Conservation (phyloP, 805 yeast species). For the Yamadazyma takamatsuzukensis region DNA sequence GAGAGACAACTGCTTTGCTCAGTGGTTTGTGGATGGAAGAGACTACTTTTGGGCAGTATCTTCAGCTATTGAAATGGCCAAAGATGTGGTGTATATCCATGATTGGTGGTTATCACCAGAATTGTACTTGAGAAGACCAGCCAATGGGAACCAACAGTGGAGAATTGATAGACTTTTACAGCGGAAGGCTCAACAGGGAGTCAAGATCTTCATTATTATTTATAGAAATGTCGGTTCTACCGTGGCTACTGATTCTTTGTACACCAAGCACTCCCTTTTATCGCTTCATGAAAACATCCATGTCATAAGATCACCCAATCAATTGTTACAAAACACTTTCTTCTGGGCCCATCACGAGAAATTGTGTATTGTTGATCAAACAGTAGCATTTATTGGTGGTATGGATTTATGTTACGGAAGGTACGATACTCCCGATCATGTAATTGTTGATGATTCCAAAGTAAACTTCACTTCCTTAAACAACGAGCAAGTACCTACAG, state of each 20-base stretch:
- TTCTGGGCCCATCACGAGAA: slow-evolving; percentile 99
- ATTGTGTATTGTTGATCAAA: slow-evolving; percentile 78
- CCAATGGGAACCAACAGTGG: slow-evolving; percentile 92
- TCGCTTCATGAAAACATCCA: slow-evolving; percentile 80
- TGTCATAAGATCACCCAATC: slow-evolving; percentile 93
- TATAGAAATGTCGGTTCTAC: slow-evolving; percentile 93
- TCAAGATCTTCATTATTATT: slow-evolving; percentile 84
- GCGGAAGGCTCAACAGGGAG: slow-evolving; percentile 91
- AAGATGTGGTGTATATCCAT: slow-evolving; percentile 88
- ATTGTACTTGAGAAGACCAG: slow-evolving; percentile 86
- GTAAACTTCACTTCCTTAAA: slow-evolving; percentile 30
- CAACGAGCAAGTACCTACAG: slow-evolving; percentile 24
- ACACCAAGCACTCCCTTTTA: slow-evolving; percentile 90
- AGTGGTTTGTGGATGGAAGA: slow-evolving; percentile 95
- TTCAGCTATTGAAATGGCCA: slow-evolving; percentile 88
- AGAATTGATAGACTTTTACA: slow-evolving; percentile 84
- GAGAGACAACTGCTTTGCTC: slow-evolving; percentile 79
- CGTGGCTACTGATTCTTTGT: slow-evolving; percentile 88
- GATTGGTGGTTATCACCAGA: slow-evolving; percentile 99
- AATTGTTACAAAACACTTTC: slow-evolving; percentile 83
- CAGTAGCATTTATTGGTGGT: slow-evolving; percentile 91
- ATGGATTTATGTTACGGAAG: slow-evolving; percentile 94
- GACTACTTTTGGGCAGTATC: slow-evolving; percentile 97
- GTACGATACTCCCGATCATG: slow-evolving; percentile 96
- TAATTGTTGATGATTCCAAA: slow-evolving; percentile 67